Evolutionary conservation across 768 basidiomycete species (phyloP), one percentile per base, ranked within the genome.

Genomic region (Agaricus sinodeliciosus): DNA sequence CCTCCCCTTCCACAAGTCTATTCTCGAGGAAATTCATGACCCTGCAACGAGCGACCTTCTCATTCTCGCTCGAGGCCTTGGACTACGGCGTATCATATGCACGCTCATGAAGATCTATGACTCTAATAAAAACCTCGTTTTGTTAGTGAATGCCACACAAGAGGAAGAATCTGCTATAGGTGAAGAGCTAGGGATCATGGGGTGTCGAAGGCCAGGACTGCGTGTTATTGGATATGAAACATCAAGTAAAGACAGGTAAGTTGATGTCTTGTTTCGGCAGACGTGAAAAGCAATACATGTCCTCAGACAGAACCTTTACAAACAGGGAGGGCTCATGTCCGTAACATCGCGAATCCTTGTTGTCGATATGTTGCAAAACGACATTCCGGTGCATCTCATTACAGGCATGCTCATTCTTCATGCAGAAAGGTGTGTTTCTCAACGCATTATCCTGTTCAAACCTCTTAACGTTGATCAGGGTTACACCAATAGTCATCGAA

Each of bases 281-380:
- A 7, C 16, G 22, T 41, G 19, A 27, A 18, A 19, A 43, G 16
- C 39, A 37, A 34, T 16, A 31, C 26, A 39, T 19, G 13, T 25
- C 13, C 35, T 45, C 69, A 91, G 94, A 61, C 87, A 92, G 69
- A 80, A 80, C 37, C 67, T 97, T 49, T 97, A 97, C 71, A 85
- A 86, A 55, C 77, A 79, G 54, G 95, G 95, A 3, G 94, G 94
- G 4, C 72, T 98, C 1, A 77, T 98, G 45, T 90, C 90, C 6
- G 86, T 97, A 27, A 98, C 96, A 0, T 94, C 91, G 22, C 84
- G 91, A 16, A 98, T 99, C 59, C 73, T 98, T 11, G 88, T 95
- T 19, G 94, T 95, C 49, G 96, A 99, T 65, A 89, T 98, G 83
- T 71, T 99, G 27, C 87, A 87, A 63, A 76, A 80, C 22, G 87